phyloP scores from a whole-genome alignment of 2,329 filamentous ascomycete genomes.

The Teratosphaeria zuluensis region DNA sequence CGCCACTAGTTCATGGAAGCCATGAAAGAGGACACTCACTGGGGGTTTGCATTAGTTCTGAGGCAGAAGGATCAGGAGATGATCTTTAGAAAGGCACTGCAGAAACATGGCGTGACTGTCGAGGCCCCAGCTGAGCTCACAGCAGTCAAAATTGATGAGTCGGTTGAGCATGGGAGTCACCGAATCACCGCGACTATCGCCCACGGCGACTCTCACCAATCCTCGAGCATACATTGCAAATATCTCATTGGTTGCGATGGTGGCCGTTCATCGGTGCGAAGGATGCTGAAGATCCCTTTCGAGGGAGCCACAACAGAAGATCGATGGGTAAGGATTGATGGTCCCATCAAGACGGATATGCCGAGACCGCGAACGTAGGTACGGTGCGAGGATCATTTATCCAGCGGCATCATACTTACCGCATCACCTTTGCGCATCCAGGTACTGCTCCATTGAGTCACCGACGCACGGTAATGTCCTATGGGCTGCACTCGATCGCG shows the following conservation, averaged over 20 bases:
- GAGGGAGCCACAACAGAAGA: slow-evolving; percentile 43
- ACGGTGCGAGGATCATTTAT: not conserved
- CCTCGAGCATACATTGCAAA: slow-evolving; percentile 15
- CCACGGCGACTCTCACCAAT: not conserved
- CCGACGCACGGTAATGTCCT: slow-evolving; percentile 47
- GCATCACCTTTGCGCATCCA: not conserved
- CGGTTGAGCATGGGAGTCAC: slow-evolving; percentile 13
- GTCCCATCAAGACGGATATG: slow-evolving; percentile 39
- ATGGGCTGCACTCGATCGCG: slow-evolving; percentile 46
- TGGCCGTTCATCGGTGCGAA: slow-evolving; percentile 40
- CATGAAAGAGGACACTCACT: slow-evolving; percentile 30
- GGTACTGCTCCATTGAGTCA: slow-evolving; percentile 42
- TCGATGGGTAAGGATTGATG: slow-evolving; percentile 47
- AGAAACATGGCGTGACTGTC: slow-evolving; percentile 19
- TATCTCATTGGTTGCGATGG: slow-evolving; percentile 46
- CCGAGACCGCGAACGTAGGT: slow-evolving; percentile 32
- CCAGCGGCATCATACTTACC: not conserved
- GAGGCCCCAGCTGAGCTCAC: slow-evolving; percentile 29
- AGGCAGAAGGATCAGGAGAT: slow-evolving; percentile 49
- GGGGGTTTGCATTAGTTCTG: slow-evolving; percentile 45
- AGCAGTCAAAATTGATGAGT: slow-evolving; percentile 29
- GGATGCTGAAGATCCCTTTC: slow-evolving; percentile 39
- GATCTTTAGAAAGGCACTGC: slow-evolving; percentile 39
- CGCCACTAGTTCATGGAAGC: not conserved
- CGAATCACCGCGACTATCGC: slow-evolving; percentile 22